These are phyloP conservation scores for Saussurea involucrata DNA, from an alignment of 129 eudicot genomes.

Conservation along the genomic window DNA sequence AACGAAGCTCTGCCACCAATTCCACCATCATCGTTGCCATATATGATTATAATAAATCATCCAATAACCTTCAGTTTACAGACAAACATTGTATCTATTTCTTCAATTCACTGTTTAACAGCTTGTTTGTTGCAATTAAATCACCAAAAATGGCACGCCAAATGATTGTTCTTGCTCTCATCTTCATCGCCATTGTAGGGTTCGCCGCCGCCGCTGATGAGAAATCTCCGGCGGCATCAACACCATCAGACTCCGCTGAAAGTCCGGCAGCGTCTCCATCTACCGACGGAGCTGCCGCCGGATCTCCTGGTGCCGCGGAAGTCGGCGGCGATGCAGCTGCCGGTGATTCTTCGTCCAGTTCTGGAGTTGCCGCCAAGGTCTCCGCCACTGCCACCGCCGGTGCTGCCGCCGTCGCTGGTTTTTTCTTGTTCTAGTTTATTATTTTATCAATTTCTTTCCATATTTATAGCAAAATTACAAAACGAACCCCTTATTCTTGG, in stretches of 20 bases:
- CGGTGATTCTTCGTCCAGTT: neutral
- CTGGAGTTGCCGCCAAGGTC: neutral
- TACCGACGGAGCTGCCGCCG: neutral
- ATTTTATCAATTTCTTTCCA: neutral
- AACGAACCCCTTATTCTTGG: neutral
- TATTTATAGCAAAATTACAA: neutral
- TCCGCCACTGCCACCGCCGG: neutral
- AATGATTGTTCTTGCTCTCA: conserved; percentile 25
- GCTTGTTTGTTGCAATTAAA: neutral
- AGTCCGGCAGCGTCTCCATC: neutral
- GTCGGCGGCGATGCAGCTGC: neutral
- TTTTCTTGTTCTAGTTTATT: conserved; percentile 8
- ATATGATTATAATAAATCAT: neutral
- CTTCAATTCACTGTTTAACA: neutral
- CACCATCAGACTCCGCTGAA: conserved; percentile 3
- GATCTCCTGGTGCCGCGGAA: conserved; percentile 17
- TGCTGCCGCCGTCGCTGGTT: neutral
- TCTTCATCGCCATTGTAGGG: conserved; percentile 32
- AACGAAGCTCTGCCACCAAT: conserved; percentile 1
- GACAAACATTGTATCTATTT: neutral
- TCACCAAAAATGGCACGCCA: conserved; percentile 17
- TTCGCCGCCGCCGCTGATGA: conserved; percentile 15
- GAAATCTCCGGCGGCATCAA: neutral
- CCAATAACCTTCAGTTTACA: neutral
- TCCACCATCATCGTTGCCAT: neutral